Evolutionary conservation across 305 asterid species (phyloP), one percentile per base, ranked within the genome.

Genomic region (Rubia tinctorum): DNA sequence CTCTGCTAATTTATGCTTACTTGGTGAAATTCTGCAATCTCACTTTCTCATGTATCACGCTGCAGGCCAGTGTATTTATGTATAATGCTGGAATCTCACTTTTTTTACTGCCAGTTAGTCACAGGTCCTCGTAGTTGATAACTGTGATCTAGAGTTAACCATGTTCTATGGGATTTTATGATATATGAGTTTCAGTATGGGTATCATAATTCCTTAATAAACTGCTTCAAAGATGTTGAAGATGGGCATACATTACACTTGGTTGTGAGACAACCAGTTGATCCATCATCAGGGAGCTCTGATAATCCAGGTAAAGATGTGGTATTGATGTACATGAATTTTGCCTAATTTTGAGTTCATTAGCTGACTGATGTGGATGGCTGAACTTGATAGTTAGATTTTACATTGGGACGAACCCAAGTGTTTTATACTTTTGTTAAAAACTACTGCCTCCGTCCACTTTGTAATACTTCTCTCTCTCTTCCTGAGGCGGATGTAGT

Each of bases 171-270:
- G 53, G 18, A n/a, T 61, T 23, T 27, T 68, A 51, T 39, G 1
- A 56, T 56, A 3, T 14, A 47, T 47, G 23, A 68, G 61, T 27
- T 61, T 37, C 7, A 22, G 67, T 77, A 63, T 49, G 79, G 79
- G 63, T 79, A 76, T 61, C 73, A 63, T 79, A 59, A 83, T 80
- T 88, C 91, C 95, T 89, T 89, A 75, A 89, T 79, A 22, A 75
- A 74, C 76, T 42, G 71, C 56, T 43, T 58, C 75, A 72, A 81
- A 94, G 99, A 94, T 45, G 99, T 94, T 75, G 99, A 94, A 86
- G 99, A 94, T 79, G 99, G 99, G 67, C 99, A 94, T 83, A 91
- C 99, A 42, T 82, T 94, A 76, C 99, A 94, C 86, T 83, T 94
- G 84, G 93, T 94, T 22, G 99, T 88, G 78, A 86, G 97, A 79